Percentiles rank a stretch among this genome's conserved stretches.
Conservation (phyloP, 352 stramenopile species). For the Phytopythium boreale region DNA sequence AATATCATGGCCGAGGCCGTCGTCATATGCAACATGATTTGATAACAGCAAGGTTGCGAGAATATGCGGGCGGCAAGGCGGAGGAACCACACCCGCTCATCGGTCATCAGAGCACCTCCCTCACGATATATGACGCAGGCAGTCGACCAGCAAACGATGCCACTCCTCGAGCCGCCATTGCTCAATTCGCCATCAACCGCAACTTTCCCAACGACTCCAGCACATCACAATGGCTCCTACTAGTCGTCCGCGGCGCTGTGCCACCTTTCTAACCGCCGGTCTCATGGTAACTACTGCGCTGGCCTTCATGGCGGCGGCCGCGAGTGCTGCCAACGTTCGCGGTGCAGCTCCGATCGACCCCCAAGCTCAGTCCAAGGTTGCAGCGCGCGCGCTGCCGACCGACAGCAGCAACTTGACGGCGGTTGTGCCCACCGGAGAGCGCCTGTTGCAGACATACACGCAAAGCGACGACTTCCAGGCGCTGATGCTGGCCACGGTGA, state of each 20-base stretch:
- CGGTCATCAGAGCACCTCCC: not conserved
- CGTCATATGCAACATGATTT: not conserved
- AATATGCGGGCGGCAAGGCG: no score
- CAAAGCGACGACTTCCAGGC: constrained; percentile 11
- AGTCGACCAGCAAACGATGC: not conserved
- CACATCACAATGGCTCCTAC: not conserved
- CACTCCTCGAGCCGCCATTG: not conserved
- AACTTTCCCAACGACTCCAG: not conserved
- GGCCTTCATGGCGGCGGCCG: not conserved
- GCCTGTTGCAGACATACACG: not conserved
- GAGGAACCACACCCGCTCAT: not conserved
- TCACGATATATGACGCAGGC: not conserved
- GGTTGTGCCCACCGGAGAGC: not conserved
- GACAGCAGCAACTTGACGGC: not conserved
- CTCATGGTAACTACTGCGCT: not conserved
- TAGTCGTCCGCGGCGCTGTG: not conserved
- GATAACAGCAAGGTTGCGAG: not conserved
- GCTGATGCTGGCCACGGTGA: constrained; percentile 44
- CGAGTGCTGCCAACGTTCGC: not conserved
- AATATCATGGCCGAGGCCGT: not conserved
- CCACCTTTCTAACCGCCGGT: not conserved
- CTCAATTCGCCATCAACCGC: not conserved
- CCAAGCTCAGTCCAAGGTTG: not conserved
- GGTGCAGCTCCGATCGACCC: not conserved
- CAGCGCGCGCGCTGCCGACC: not conserved